Conservation (phyloP, 768 basidiomycete species). For the Kondoa subrosea region DNA sequence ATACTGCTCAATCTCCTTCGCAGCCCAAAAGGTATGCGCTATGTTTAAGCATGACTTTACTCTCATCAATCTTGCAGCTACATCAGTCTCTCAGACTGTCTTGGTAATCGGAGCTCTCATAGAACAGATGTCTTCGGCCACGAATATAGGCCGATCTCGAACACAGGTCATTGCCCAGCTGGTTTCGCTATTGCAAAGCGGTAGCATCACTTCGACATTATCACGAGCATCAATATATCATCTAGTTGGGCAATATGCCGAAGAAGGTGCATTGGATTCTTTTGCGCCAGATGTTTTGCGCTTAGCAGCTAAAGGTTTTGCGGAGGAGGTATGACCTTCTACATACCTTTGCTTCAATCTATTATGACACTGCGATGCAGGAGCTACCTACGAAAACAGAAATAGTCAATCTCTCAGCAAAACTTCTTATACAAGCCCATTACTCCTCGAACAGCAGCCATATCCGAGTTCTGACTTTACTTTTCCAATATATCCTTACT, state of each 20-base stretch:
- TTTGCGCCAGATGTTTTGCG: constrained; percentile 85
- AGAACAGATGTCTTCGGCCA: not conserved
- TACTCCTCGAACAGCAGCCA: constrained; percentile 38
- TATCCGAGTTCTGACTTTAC: constrained; percentile 32
- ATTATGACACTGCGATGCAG: constrained; percentile 32
- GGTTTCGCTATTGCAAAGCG: constrained; percentile 8
- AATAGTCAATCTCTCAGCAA: constrained; percentile 65
- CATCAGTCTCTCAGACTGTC: constrained; percentile 18
- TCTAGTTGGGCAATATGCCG: constrained; percentile 79
- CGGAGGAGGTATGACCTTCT: constrained; percentile 43
- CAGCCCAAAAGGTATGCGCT: not conserved
- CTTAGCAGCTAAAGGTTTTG: constrained; percentile 57
- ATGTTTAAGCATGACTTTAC: not conserved
- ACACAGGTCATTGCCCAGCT: constrained; percentile 18
- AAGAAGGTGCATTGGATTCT: constrained; percentile 29
- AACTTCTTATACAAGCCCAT: constrained; percentile 53
- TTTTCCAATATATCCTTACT: constrained; percentile 57
- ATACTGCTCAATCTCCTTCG: constrained; percentile 5
- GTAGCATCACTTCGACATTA: constrained; percentile 9
- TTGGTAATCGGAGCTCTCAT: constrained; percentile 11
- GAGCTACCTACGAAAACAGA: constrained; percentile 58
- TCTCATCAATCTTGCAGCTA: constrained; percentile 8
- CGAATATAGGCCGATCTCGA: constrained; percentile 4
- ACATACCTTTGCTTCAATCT: not conserved
- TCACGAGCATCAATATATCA: constrained; percentile 79